Base-by-base conservation (phyloP, 805 yeast genomes). In the Schwanniomyces pseudopolymorphus region DNA sequence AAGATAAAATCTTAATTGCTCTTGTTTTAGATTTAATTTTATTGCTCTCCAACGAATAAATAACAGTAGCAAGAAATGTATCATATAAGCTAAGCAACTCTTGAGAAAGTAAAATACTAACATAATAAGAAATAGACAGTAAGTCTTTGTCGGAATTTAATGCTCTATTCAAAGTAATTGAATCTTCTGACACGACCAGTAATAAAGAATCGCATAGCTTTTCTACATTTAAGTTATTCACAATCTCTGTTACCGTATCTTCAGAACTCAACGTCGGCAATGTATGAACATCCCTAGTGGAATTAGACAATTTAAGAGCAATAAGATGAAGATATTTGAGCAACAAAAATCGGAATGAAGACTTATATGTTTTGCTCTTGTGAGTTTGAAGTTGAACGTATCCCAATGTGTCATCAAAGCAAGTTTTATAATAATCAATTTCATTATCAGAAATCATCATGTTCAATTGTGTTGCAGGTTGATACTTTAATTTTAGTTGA, bases 1-100 rank as follows among this genome's bases (percentile, higher is more conserved):
- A 57, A 0, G 90, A 74, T 14, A 89, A 64, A 36, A 82, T 77
- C 49, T 81, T 84, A 13, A 89, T 72, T 0, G 94, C 89, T 42
- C 83, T 79, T 0, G 87, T 58, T 33, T 61, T 63, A 1, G 61
- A 50, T 40, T 69, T 70, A 8, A 65, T 58, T 44, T 62, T 63
- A 2, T 59, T 25, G 17, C 70, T 66, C n/a, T 63, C 64, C 28
- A 71, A 50, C 2, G 60, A 53, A 4, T 47, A 48, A 21, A 85
- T 54, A 3, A 87, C 61, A 13, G 82, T 63, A 20, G 64, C 64
- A 42, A 87, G 51, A 44, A 84, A 81, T 1, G 68, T 70, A 17
- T 83, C 85, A 55, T 84, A 83, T 2, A 74, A 59, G 3, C 60
- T 53, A 9, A 68, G 45, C 14, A 75, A 52, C 4, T 63, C 64